Base-by-base conservation (phyloP, 164 flowering plant genomes). In the Cinnamomum micranthum region DNA sequence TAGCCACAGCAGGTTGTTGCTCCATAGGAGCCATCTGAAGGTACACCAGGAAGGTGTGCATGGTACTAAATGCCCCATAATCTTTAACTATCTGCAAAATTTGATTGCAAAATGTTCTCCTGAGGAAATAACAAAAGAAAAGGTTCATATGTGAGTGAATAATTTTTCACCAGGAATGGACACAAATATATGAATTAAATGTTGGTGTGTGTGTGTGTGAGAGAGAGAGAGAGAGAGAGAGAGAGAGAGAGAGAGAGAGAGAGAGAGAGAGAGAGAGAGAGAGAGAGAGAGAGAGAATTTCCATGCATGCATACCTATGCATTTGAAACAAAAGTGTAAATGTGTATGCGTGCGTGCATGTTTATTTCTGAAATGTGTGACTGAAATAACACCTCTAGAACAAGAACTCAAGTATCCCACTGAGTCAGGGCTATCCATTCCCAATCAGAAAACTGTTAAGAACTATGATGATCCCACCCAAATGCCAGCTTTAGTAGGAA, bases 21-120 rank as follows among this genome's bases (percentile, higher is more conserved):
- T 90, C 92, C 86, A 90, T 85, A 52, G 94, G 90, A 74, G 92
- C 91, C 90, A 87, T 90, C 74, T 89, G 97, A 66, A 92, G 92
- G 79, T 92, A 81, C 77, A 88, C 88, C 62, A 92, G 87, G 79
- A 89, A 83, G 25, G 90, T 79, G 80, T 92, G 97, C 94, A 89
- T 92, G 15, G 90, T 86, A 78, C 92, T 92, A 76, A 89, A 89
- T 73, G 90, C 84, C 79, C 94, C 96, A 82, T 85, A 93, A 66
- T 87, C 89, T 84, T 77, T 91, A 65, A 91, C 86, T 71, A 71
- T 82, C 68, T 88, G 86, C 83, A 90, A 74, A 60, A 88, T 84
- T 71, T 86, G 81, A 77, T 88, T 88, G 88, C 85, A 79, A 28
- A 84, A 71, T 68, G 86, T 83, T 78, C 91, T 88, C 86, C 96